Conservation (phyloP, 1,284 basidiomycete genomes). For the Thecaphora thlaspeos region DNA sequence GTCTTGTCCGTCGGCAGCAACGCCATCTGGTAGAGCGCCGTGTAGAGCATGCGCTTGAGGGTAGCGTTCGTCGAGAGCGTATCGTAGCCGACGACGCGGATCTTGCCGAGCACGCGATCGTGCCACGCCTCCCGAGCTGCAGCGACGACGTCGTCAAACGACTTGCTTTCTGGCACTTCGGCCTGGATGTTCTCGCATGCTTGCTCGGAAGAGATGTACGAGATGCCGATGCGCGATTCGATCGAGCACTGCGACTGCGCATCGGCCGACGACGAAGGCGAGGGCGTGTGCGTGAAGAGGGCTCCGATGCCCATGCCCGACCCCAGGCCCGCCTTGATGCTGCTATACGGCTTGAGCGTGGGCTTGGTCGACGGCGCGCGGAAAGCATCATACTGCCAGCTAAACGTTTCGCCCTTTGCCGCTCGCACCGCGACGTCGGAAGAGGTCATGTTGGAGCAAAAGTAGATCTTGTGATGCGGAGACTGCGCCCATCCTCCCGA, state of each 20-base stretch:
- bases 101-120: not conserved
- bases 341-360: not conserved
- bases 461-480: not conserved
- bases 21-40: not conserved
- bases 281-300: not conserved
- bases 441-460: not conserved
- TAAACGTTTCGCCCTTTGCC: not conserved
- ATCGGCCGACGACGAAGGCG: not conserved
- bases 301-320: not conserved
- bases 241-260: not conserved
- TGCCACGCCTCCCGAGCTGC: conserved; percentile 14
- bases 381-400: not conserved
- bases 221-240: conserved; percentile 11
- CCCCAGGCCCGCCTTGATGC: not conserved
- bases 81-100: not conserved
- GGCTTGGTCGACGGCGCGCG: not conserved
- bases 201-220: conserved; percentile 16
- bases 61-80: not conserved
- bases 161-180: conserved; percentile 11
- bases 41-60: not conserved
- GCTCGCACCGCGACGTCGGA: too few relatives aligned
- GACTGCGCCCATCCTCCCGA: not conserved
- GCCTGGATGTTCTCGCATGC: conserved; percentile 21
- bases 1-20: not conserved
- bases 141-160: conserved; percentile 10